phyloP scores from a whole-genome alignment of 345 rosid genomes.

The Arabis hirsuta region DNA sequence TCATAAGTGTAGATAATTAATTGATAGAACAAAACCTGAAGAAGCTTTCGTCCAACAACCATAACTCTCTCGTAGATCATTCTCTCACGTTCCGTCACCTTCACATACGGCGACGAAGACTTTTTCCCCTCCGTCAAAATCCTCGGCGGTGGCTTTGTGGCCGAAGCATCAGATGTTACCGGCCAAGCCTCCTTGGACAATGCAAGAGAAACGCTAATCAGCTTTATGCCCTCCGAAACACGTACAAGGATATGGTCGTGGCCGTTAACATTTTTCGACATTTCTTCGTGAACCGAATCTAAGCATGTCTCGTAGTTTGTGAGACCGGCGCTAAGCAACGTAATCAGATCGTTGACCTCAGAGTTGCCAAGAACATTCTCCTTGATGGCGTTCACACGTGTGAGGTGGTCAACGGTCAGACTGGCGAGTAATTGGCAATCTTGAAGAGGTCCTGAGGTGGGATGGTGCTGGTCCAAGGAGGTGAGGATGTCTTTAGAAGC shows the following conservation, averaged over 20 bases:
- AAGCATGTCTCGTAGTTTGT: slow-evolving; percentile 44
- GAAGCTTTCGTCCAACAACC: slow-evolving; percentile 41
- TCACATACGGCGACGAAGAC: slow-evolving; percentile 7
- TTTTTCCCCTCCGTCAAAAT: slow-evolving; percentile 14
- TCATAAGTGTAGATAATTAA: neutral
- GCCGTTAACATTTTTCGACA: neutral
- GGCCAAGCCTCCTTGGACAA: slow-evolving; percentile 31
- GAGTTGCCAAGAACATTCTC: slow-evolving; percentile 4
- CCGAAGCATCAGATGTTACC: neutral
- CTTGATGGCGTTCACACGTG: slow-evolving; percentile 11
- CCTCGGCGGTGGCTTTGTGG: slow-evolving; percentile 31
- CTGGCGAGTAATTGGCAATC: slow-evolving; percentile 43
- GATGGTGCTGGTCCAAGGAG: slow-evolving; percentile 10
- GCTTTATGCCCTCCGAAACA: slow-evolving; percentile 33
- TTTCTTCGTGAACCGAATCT: slow-evolving; percentile 26
- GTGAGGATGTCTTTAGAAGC: slow-evolving; percentile 23
- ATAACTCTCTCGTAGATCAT: slow-evolving; percentile 31
- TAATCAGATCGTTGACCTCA: slow-evolving; percentile 31
- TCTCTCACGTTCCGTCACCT: slow-evolving; percentile 31
- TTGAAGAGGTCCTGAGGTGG: slow-evolving; percentile 29
- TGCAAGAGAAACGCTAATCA: slow-evolving; percentile 45
- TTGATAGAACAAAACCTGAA: slow-evolving; percentile 24
- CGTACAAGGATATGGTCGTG: neutral
- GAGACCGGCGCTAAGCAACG: slow-evolving; percentile 43
- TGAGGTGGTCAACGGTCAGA: slow-evolving; percentile 36